Evolutionary conservation across 495 filamentous ascomycete genomes (phyloP).

Genomic region (Platismatia glauca): DNA sequence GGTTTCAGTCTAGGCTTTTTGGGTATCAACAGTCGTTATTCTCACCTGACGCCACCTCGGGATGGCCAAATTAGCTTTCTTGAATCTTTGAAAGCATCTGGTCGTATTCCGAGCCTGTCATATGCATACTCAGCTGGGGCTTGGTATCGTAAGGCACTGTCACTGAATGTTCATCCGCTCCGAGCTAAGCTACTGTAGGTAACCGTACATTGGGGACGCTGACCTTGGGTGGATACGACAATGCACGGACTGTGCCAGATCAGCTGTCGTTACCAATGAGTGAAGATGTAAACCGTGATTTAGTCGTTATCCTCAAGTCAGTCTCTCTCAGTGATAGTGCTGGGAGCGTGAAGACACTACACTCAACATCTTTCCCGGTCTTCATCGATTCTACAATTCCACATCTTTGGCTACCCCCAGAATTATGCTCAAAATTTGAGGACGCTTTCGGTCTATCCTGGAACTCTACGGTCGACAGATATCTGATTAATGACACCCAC

Average conservation of each 20-base stretch:
- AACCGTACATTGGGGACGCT: slow-evolving; percentile 38
- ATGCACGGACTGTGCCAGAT: slow-evolving; percentile 39
- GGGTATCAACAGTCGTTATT: slow-evolving; percentile 39
- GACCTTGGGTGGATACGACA: slow-evolving; percentile 48
- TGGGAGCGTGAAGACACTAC: neutral
- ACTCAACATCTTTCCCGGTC: slow-evolving; percentile 10
- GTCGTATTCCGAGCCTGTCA: slow-evolving; percentile 39
- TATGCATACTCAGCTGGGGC: slow-evolving; percentile 48
- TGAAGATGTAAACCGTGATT: slow-evolving; percentile 39
- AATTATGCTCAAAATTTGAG: slow-evolving; percentile 45
- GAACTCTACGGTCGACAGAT: slow-evolving; percentile 35
- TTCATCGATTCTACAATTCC: slow-evolving; percentile 47
- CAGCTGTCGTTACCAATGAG: slow-evolving; percentile 40
- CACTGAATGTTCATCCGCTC: neutral
- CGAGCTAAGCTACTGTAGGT: slow-evolving; percentile 27
- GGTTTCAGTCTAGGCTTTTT: slow-evolving; percentile 50
- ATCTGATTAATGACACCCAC: slow-evolving; percentile 40
- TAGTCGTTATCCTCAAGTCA: slow-evolving; percentile 39
- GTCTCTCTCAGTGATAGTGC: slow-evolving; percentile 30
- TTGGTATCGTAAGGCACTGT: slow-evolving; percentile 38
- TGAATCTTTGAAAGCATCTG: slow-evolving; percentile 36
- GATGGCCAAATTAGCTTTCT: slow-evolving; percentile 27
- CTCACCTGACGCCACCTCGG: slow-evolving; percentile 31
- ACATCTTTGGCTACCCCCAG: slow-evolving; percentile 44
- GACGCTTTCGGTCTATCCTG: slow-evolving; percentile 39